phyloP scores from a whole-genome alignment of 139 green algal species.

The Coelastrella sp. region DNA sequence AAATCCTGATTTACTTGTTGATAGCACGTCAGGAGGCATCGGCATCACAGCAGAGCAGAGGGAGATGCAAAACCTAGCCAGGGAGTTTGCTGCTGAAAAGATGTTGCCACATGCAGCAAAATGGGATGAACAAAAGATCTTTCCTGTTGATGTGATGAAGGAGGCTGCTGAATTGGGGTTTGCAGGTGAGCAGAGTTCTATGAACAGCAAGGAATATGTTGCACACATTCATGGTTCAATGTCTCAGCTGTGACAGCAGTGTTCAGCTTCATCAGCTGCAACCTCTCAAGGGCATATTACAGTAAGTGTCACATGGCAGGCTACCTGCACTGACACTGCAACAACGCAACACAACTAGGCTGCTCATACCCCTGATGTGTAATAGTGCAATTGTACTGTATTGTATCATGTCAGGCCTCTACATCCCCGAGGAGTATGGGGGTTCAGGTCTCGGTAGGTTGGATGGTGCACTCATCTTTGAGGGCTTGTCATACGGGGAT shows the following conservation, averaged over 20 bases:
- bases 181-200: no score
- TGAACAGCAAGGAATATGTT: no score
- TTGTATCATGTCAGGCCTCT: conserved; percentile 58
- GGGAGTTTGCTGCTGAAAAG: conserved; percentile 67
- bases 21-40: background rate
- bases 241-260: no score
- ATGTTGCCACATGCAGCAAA: conserved; percentile 60
- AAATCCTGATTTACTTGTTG: background rate
- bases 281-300: background rate
- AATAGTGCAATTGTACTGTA: no score
- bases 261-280: no score
- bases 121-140: conserved; percentile 57
- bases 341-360: no score
- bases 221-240: no score
- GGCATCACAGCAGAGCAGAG: conserved; percentile 52
- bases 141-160: conserved; percentile 70
- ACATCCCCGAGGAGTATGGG: conserved; percentile 65
- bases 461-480: conserved; percentile 79
- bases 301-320: background rate
- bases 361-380: no score
- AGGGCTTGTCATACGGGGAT: conserved; percentile 81
- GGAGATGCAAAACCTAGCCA: conserved; percentile 64
- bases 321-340: no score
- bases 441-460: conserved; percentile 47
- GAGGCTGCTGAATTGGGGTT: conserved; percentile 80